phyloP scores from a whole-genome alignment of 208 protist genomes.

The Acanthamoeba quina region DNA sequence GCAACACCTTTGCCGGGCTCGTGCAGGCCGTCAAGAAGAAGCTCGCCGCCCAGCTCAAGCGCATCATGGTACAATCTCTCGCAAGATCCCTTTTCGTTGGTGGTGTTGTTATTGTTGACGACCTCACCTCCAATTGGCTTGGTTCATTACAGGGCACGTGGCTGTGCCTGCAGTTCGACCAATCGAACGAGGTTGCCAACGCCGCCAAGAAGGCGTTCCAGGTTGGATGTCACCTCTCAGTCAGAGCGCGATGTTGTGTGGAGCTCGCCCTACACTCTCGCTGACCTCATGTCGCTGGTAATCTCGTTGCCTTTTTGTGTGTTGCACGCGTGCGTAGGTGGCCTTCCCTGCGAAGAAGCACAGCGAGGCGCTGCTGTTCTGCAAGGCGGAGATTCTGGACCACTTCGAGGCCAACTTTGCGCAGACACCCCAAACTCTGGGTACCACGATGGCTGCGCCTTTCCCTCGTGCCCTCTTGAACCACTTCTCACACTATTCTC shows the following conservation, averaged over 20 bases:
- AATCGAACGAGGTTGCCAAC: conserved; percentile 40
- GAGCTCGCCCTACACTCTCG: too few species aligned
- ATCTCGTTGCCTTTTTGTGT: not conserved
- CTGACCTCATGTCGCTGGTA: too few species aligned
- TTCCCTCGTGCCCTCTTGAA: too few species aligned
- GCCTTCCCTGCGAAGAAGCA: conserved; percentile 59
- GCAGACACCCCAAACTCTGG: conserved; percentile 44
- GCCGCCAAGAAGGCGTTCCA: conserved; percentile 64
- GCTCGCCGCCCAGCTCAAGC: conserved; percentile 67
- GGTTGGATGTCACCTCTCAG: not conserved
- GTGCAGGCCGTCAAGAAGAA: conserved; percentile 73
- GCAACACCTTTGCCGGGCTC: conserved; percentile 52
- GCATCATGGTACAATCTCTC: conserved; percentile 18
- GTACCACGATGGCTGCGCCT: not conserved
- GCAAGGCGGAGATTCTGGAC: conserved; percentile 53
- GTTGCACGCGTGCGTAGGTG: not conserved
- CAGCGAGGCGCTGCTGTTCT: conserved; percentile 63
- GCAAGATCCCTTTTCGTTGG: not conserved
- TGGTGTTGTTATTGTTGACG: not conserved
- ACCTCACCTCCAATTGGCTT: not conserved
- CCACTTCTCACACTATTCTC: not conserved
- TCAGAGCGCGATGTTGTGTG: too few species aligned
- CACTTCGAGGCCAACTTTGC: conserved; percentile 62
- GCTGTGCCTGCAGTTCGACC: conserved; percentile 74
- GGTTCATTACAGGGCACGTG: not conserved